Base-by-base conservation (phyloP, 2,329 filamentous ascomycete genomes). In the Trichophyton benhamiae region DNA sequence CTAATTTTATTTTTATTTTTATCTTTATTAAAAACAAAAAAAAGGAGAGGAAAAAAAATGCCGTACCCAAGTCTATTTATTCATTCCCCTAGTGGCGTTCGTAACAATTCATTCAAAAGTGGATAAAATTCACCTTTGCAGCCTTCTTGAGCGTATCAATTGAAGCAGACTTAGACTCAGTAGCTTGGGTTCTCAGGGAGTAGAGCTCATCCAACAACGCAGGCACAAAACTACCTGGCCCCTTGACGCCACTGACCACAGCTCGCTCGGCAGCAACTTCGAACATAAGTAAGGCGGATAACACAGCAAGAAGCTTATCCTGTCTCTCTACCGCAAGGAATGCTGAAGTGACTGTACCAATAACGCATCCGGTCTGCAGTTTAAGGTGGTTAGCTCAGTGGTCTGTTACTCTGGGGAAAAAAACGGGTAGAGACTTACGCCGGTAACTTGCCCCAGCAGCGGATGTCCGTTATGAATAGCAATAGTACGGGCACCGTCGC, bases 161-260 rank as follows among this genome's bases (percentile, higher is more conserved):
- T 42, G 36, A 46, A 13, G 58, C 9, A 13, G 49, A 11, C n/a
- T 55, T 36, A 11, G 55, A 38, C 9, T 53, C 25, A n/a, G 25
- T 52, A 2, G 60, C 57, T 9, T 25, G 49, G 38, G 71, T 70
- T n/a, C 69, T 72, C 61, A 76, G 74, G 8, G 69, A 68, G 38
- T 80, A 82, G 58, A 87, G 70, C 70, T 82, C 87, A 67, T 97
- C 92, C 48, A 96, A 76, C 69, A 96, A 91, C 0, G 86, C 86
- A 0, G 90, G 87, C 11, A 95, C 85, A 76, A 96, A 96, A 0
- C 85, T 89, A 0, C 92, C 92, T 0, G 92, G 91, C 0, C 92
- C 92, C 62, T 78, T 79, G 2, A 94, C 89, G 0, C 76, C 72
- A 59, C 83, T 76, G 7, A 63, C 63, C 1, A 78, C 81, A n/a